Evolutionary conservation across 192 early-diverging fungal genomes (phyloP).

Genomic region (Backusella tarrabulga): DNA sequence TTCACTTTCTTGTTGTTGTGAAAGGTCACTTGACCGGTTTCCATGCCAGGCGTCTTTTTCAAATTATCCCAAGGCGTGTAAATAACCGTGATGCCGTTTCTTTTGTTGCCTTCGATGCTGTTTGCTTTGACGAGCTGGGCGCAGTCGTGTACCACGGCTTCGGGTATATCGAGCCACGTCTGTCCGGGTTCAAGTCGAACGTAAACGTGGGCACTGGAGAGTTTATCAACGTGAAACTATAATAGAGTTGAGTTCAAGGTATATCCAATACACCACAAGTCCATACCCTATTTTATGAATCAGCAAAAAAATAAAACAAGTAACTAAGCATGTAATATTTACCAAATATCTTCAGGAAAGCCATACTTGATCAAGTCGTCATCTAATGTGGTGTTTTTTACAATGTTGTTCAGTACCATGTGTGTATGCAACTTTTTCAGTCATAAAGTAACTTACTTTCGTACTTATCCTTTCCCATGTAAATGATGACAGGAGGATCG

Average conservation of each 20-base stretch:
- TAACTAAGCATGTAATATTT: neutral
- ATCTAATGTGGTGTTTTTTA: constrained; percentile 39
- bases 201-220: constrained; percentile 97
- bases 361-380: constrained; percentile 95
- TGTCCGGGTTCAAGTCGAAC: constrained; percentile 68
- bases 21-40: constrained; percentile 94
- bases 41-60: constrained; percentile 92
- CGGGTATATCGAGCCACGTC: constrained; percentile 82
- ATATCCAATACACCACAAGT: too few relatives aligned
- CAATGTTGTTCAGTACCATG: neutral
- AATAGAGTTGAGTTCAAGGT: too few relatives aligned
- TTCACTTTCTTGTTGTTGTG: constrained; percentile 76
- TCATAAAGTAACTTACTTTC: constrained; percentile 64
- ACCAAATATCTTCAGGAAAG: constrained; percentile 93
- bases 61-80: constrained; percentile 94
- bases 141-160: constrained; percentile 72
- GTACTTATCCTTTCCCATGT: constrained; percentile 99
- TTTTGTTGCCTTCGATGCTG: constrained; percentile 95
- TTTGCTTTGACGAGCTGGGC: constrained; percentile 98
- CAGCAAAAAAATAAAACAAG: too few relatives aligned
- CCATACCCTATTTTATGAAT: neutral
- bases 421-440: too few relatives aligned
- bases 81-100: constrained; percentile 85
- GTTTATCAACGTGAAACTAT: constrained; percentile 96
- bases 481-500: constrained; percentile 75